Percentiles rank a stretch among this genome's conserved stretches.
These are phyloP conservation scores for Apophysomyces variabilis DNA, from an alignment of 371 early-diverging fungal genomes.

Conservation along the genomic window DNA sequence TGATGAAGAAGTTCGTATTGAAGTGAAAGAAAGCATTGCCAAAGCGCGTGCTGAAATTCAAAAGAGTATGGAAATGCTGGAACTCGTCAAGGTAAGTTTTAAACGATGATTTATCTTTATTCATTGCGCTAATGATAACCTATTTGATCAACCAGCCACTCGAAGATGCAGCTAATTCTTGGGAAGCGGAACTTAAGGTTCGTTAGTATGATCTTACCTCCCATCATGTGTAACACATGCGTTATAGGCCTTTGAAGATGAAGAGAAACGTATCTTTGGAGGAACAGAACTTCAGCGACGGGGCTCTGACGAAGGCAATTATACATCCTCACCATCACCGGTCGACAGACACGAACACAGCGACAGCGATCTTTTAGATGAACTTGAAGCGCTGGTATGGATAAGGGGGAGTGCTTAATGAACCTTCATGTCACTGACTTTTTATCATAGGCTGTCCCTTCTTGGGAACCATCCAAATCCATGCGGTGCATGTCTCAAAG, in stretches of 20 bases:
- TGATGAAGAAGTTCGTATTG: slow-evolving; percentile 26
- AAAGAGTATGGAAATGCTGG: slow-evolving; percentile 51
- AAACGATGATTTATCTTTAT: neutral
- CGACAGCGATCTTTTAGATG: slow-evolving; percentile 31
- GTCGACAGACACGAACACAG: slow-evolving; percentile 19
- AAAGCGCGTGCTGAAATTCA: slow-evolving; percentile 63
- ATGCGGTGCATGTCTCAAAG: neutral
- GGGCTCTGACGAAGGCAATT: slow-evolving; percentile 43
- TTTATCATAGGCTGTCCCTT: slow-evolving; percentile 33
- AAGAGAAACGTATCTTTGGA: slow-evolving; percentile 33
- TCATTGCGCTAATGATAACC: neutral
- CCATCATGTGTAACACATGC: too few relatives aligned
- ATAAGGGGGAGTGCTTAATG: neutral
- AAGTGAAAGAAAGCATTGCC: slow-evolving; percentile 51
- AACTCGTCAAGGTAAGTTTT: slow-evolving; percentile 37
- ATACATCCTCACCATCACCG: slow-evolving; percentile 33
- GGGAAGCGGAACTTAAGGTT: slow-evolving; percentile 50
- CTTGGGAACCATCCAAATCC: slow-evolving; percentile 25
- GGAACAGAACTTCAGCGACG: slow-evolving; percentile 30
- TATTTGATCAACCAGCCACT: slow-evolving; percentile 30
- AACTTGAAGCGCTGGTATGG: slow-evolving; percentile 40
- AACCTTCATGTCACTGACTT: neutral
- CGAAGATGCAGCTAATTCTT: slow-evolving; percentile 36
- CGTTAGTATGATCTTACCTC: neutral
- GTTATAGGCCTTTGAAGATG: slow-evolving; percentile 41